Conservation (phyloP, 129 eudicot genomes). For the Logfia minima region DNA sequence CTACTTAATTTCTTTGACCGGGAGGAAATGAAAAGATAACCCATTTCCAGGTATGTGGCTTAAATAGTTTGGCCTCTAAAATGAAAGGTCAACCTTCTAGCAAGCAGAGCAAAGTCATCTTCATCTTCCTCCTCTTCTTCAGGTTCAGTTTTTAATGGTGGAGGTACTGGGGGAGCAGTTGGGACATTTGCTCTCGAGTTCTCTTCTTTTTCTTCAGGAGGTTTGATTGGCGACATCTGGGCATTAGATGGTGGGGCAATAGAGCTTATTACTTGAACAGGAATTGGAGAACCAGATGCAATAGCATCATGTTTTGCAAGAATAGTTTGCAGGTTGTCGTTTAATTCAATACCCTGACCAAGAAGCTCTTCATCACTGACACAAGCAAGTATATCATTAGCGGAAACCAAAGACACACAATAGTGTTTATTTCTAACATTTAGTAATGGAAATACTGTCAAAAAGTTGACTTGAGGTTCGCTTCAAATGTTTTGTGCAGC, state of each 20-base stretch:
- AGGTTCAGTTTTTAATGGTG: slow-evolving; percentile 27
- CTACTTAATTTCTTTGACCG: not conserved
- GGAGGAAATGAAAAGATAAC: not conserved
- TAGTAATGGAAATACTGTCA: not conserved
- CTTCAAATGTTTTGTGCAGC: not conserved
- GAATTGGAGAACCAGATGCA: slow-evolving; percentile 84
- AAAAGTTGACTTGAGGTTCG: not conserved
- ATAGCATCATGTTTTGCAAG: slow-evolving; percentile 84
- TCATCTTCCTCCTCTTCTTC: slow-evolving; percentile 78
- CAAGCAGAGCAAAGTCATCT: slow-evolving; percentile 82
- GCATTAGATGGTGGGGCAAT: slow-evolving; percentile 20
- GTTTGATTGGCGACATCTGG: slow-evolving; percentile 30
- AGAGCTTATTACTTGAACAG: slow-evolving; percentile 37
- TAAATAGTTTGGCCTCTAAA: not conserved
- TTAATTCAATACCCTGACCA: slow-evolving; percentile 71
- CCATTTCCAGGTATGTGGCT: not conserved
- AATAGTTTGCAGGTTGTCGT: slow-evolving; percentile 60
- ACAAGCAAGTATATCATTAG: slow-evolving; percentile 11
- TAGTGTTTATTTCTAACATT: not conserved
- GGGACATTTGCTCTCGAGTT: slow-evolving; percentile 29
- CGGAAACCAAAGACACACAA: not conserved
- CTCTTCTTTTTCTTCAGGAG: slow-evolving; percentile 34
- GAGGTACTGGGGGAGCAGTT: slow-evolving; percentile 28
- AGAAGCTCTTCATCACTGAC: slow-evolving; percentile 91
- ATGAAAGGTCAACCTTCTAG: slow-evolving; percentile 57